Conservation (phyloP, 208 protist species). For the Trypanosoma platydactyli region DNA sequence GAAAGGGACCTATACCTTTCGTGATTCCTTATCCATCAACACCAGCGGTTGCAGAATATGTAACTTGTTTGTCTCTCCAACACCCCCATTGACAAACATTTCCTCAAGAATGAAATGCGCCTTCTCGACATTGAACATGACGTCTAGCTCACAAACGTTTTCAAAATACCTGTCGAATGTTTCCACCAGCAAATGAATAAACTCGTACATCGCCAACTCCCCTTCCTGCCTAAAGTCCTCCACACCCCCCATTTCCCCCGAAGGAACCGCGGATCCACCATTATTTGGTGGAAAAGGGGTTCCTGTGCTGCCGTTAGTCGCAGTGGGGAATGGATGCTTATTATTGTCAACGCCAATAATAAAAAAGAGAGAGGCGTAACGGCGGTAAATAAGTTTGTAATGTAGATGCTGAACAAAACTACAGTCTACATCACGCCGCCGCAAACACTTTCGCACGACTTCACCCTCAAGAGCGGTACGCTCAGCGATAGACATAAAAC, state of each 20-base stretch:
- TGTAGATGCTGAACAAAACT: conserved; percentile 92
- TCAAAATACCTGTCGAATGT: conserved; percentile 91
- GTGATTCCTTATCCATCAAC: conserved; percentile 50
- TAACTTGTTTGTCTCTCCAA: conserved; percentile 90
- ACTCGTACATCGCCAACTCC: conserved; percentile 91
- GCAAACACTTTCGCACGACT: conserved; percentile 94
- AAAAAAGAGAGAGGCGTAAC: conserved; percentile 96
- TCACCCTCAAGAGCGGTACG: conserved; percentile 90
- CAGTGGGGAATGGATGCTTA: neutral
- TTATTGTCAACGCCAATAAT: conserved; percentile 90
- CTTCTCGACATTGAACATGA: conserved; percentile 95
- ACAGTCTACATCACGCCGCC: conserved; percentile 83
- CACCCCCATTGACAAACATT: conserved; percentile 88
- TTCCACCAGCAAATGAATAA: conserved; percentile 94
- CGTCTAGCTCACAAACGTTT: conserved; percentile 90
- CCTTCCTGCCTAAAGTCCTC: conserved; percentile 57
- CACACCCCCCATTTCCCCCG: conserved; percentile 30
- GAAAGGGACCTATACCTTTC: conserved; percentile 15
- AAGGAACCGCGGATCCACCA: neutral
- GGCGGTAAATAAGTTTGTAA: conserved; percentile 93
- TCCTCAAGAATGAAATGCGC: conserved; percentile 93
- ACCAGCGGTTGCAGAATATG: conserved; percentile 67
- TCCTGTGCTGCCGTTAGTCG: neutral
- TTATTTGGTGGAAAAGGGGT: conserved; percentile 19
- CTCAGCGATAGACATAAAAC: conserved; percentile 73